These are phyloP conservation scores for Cytidiella melzeri DNA, from an alignment of 768 basidiomycete genomes.

Conservation along the genomic window DNA sequence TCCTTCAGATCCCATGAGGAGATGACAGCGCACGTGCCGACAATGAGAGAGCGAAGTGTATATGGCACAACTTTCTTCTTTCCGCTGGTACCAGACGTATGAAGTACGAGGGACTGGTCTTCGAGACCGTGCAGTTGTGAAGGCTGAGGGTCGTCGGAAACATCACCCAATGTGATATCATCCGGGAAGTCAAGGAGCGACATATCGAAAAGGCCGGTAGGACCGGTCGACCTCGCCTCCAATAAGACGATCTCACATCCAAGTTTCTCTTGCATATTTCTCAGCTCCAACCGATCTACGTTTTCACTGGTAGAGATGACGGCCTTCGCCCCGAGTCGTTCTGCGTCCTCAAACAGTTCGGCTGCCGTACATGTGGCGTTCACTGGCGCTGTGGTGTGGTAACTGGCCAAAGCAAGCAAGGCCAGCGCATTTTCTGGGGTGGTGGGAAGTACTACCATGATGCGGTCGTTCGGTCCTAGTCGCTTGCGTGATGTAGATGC, in stretches of 20 bases:
- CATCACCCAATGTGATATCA: slow-evolving; percentile 7
- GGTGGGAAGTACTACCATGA: slow-evolving; percentile 39
- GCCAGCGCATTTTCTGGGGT: slow-evolving; percentile 43
- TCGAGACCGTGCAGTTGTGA: slow-evolving; percentile 31
- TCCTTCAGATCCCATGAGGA: slow-evolving; percentile 36
- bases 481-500: slow-evolving; percentile 23
- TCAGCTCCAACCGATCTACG: slow-evolving; percentile 33
- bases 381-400: slow-evolving; percentile 42
- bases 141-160: slow-evolving; percentile 13
- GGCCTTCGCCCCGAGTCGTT: slow-evolving; percentile 32
- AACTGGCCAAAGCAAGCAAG: slow-evolving; percentile 35
- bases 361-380: slow-evolving; percentile 40
- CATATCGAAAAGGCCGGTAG: slow-evolving; percentile 14
- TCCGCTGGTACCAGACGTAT: slow-evolving; percentile 56
- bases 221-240: slow-evolving; percentile 5
- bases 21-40: slow-evolving; percentile 39
- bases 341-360: slow-evolving; percentile 39
- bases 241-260: slow-evolving; percentile 33
- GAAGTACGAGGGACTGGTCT: slow-evolving; percentile 49
- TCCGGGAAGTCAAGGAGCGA: slow-evolving; percentile 11
- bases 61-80: slow-evolving; percentile 44
- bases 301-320: slow-evolving; percentile 38
- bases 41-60: slow-evolving; percentile 34
- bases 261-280: slow-evolving; percentile 27
- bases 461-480: slow-evolving; percentile 38